Conservation (phyloP, 306 rosid genomes). For the Carpinus viminea region DNA sequence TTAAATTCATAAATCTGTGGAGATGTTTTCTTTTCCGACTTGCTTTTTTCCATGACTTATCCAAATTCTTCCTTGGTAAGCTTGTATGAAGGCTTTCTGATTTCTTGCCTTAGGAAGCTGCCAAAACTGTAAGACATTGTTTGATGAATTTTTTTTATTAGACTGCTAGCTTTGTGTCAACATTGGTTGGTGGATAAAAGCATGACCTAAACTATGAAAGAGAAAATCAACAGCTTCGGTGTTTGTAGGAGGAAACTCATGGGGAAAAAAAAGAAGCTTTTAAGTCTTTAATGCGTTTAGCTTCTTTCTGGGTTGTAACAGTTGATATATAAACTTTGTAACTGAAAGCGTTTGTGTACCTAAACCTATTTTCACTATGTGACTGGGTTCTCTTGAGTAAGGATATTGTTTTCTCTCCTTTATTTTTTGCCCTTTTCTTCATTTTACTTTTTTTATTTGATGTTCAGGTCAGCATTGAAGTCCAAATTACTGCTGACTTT, state of each 20-base stretch:
- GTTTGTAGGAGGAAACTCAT: no score
- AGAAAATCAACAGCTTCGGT: not conserved
- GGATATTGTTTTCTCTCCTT: not conserved
- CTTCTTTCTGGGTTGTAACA: no score
- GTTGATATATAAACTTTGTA: no score
- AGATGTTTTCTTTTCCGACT: not conserved
- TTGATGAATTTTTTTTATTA: no score
- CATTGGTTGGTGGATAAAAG: not conserved
- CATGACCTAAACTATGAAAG: not conserved
- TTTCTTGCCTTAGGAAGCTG: no score
- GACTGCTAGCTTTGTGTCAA: no score
- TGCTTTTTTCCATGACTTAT: not conserved
- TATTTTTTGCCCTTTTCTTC: not conserved
- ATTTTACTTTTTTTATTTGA: not conserved
- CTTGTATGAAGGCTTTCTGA: not conserved
- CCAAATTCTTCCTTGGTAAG: not conserved
- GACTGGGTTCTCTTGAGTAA: not conserved
- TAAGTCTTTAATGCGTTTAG: no score
- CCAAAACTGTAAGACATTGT: no score
- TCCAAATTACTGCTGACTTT: conserved; percentile 74
- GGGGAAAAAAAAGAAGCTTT: no score
- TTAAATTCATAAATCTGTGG: no score
- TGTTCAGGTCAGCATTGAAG: conserved; percentile 64
- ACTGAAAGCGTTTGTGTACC: no score
- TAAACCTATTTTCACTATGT: no score